Base-by-base conservation (phyloP, 2,329 filamentous ascomycete genomes). In the Pseudocercospora musae region DNA sequence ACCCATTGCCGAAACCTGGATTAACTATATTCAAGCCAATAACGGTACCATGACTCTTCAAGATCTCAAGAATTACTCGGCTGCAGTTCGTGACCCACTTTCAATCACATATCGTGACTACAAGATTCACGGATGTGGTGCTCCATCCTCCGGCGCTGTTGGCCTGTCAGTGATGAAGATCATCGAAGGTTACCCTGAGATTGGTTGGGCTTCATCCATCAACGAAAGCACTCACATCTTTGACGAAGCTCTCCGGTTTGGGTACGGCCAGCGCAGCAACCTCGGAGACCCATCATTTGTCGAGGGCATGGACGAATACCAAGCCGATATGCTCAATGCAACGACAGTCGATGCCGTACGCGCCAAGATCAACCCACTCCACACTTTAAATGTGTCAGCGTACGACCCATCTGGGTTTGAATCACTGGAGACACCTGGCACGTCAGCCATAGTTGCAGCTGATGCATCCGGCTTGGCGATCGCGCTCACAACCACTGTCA, bases 211-310 rank as follows among this genome's bases (percentile, higher is more conserved):
- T 1, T 78, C 84, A 48, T 78, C 76, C 18, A 67, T 84, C 20
- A 88, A 91, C 68, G 78, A 96, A 0, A 91, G 88, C 40, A 89
- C 88, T 0, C 95, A 98, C 76, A 86, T 90, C 13, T 84, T 96
- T 67, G 87, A 92, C 71, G 95, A 98, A 80, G 89, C 92, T 11
- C 91, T 96, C 79, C 85, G 92, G 21, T 98, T 96, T 74, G 92
- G 86, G 2, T 98, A 97, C 73, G 92, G 89, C 40, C 70, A 78
- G 69, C 87, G 92, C 61, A 83, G 87, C n/a, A 82, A 88, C 27
- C 84, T 98, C 0, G 94, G 92, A 4, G 95, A 98, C 74, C 95
- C 94, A 0, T 80, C 79, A 1, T 96, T 89, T 73, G 85, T 96
- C 3, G 68, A 81, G 0, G 85, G 85, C 29, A 79, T 94, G 56